Base-by-base conservation (phyloP, 768 basidiomycete species). In the Leccinum truebloodii region DNA sequence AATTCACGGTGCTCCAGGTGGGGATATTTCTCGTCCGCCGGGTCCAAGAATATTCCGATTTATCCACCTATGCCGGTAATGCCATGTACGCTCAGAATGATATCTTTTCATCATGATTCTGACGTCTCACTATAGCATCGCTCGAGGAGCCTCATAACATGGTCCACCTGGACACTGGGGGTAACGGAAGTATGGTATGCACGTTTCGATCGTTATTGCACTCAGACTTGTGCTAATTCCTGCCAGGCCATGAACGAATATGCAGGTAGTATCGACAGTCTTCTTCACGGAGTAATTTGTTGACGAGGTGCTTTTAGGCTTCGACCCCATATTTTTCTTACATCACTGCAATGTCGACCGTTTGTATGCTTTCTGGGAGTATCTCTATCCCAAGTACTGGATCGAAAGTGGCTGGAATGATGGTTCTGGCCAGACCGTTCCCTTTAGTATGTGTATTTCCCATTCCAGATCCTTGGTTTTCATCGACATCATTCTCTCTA, bases 351-450 rank as follows among this genome's bases (percentile, higher is more conserved):
- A 65, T 20, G 55, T 67, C 20, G 67, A 67, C 18, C 67, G 67
- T n/a, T 16, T 67, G n/a, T 65, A 62, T 9, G 67, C 67, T 3
- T 63, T 67, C 32, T 67, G 67, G 67, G 67, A 67, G 53, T 67
- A 68, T 28, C n/a, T 68, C 35, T 67, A 67, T 35, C 59, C 67
- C 4, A 2, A 63, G 0, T 65, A 67, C 53, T 67, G 67, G 66
- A 59, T 67, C 0, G 63, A 6, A 22, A 24, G 22, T 1, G 66
- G 66, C 20, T 67, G 66, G 66, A 62, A 59, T 44, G 14, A 54
- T 26, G 13, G 16, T 3, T 2, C 57, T 10, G 67, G 67, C 26
- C n/a, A 57, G 2, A 54, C 1, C 6, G 4, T 26, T 2, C 50
- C 61, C 4, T 68, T 65, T 16, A 14, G 67, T 69, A 53, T 34